phyloP scores from a whole-genome alignment of 129 eudicot species.

The Scalesia atractyloides region DNA sequence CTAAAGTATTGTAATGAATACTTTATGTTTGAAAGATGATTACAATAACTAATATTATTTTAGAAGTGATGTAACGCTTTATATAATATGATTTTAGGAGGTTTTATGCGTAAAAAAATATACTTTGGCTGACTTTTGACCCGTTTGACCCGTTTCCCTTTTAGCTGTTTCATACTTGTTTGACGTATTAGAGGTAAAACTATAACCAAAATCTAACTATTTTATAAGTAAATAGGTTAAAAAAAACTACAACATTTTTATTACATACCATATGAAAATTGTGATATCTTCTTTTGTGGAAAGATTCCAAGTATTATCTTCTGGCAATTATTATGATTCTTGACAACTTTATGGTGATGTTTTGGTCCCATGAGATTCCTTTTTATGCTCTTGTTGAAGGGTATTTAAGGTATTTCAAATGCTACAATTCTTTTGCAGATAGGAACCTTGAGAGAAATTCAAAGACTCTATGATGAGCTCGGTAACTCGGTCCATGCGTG shows the following conservation, averaged over 20 bases:
- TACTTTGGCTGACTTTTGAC: neutral
- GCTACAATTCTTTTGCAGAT: slow-evolving; percentile 45
- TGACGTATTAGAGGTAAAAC: neutral
- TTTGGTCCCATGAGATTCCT: neutral
- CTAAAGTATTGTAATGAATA: neutral
- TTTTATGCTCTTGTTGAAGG: slow-evolving; percentile 7
- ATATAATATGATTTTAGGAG: neutral
- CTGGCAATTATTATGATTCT: neutral
- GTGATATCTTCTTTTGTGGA: neutral
- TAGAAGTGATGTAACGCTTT: neutral
- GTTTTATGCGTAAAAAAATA: neutral
- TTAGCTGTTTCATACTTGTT: neutral
- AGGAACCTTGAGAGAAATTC: slow-evolving; percentile 79
- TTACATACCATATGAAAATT: neutral
- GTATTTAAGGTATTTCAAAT: slow-evolving; percentile 14
- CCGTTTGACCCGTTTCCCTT: slow-evolving; percentile 4
- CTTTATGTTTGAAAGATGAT: neutral
- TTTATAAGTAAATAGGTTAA: neutral
- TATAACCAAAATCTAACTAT: neutral
- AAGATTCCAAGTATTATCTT: neutral
- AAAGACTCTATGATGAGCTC: slow-evolving; percentile 86
- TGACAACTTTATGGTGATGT: slow-evolving; percentile 1
- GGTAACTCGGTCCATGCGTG: slow-evolving; percentile 65
- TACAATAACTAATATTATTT: neutral
- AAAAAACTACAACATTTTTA: neutral